A percentile compares a stretch with the other conserved stretches of the same genome.
phyloP scores from a whole-genome alignment of 31 red algal genomes.

The Odonthalia washingtoniensis region DNA sequence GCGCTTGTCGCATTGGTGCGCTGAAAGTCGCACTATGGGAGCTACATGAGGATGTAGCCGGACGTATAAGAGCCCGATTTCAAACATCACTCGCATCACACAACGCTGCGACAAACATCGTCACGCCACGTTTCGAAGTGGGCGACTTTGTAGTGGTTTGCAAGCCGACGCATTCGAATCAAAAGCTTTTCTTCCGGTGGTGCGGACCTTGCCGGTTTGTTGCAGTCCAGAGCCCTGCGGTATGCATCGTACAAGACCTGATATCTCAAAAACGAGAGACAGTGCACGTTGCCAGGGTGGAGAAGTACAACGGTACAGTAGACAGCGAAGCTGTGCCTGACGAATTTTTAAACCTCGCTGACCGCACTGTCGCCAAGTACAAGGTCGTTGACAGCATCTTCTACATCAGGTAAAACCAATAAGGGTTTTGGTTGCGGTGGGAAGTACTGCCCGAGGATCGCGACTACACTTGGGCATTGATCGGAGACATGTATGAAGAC shows the following conservation, averaged over 20 bases:
- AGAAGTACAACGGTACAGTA: background rate
- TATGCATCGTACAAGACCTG: background rate
- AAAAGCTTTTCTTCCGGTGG: constrained; percentile 34
- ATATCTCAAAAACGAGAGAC: background rate
- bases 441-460: background rate
- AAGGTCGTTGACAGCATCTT: background rate
- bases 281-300: background rate
- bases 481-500: background rate
- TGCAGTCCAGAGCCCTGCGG: background rate
- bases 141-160: constrained; percentile 39
- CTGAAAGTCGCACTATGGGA: constrained; percentile 2
- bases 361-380: background rate
- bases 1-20: background rate
- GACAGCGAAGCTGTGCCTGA: background rate
- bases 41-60: constrained; percentile 7
- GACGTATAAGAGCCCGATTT: background rate
- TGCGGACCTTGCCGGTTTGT: constrained; percentile 6
- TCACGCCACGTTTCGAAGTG: background rate
- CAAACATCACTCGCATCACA: background rate
- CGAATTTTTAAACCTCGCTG: background rate
- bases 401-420: background rate
- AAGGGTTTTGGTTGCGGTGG: background rate
- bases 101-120: constrained; percentile 17
- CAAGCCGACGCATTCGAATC: background rate
- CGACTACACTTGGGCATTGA: background rate